Conservation (phyloP, 176 grass and related monocot species). For the Elymus sibiricus region DNA sequence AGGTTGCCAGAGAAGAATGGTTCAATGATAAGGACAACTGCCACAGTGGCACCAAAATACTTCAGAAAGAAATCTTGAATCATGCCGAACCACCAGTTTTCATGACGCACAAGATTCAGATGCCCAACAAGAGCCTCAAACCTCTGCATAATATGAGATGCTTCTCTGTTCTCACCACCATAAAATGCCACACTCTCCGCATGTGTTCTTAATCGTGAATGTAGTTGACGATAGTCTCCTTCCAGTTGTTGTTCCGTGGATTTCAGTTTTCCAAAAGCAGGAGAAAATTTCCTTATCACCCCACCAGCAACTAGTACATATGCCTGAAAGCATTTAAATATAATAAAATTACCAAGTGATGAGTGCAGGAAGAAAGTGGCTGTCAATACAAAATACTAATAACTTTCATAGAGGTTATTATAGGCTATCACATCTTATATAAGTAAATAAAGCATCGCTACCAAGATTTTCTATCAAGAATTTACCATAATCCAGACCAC, state of each 20-base stretch:
- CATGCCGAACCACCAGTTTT: conserved; percentile 99
- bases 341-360: not conserved
- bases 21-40: conserved; percentile 92
- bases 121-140: conserved; percentile 79
- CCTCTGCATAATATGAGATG: conserved; percentile 73
- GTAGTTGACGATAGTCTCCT: conserved; percentile 91
- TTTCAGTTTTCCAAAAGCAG: conserved; percentile 91
- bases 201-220: conserved; percentile 93
- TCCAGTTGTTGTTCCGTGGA: conserved; percentile 92
- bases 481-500: conserved; percentile 94
- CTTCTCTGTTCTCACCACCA: conserved; percentile 89
- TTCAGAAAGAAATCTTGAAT: conserved; percentile 98
- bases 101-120: conserved; percentile 78
- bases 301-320: conserved; percentile 90
- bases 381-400: too few relatives aligned
- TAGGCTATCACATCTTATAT: too few relatives aligned
- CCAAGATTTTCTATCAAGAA: not conserved
- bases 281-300: conserved; percentile 84
- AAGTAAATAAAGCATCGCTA: not conserved
- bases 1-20: conserved; percentile 93
- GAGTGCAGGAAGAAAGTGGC: too few relatives aligned
- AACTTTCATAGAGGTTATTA: too few relatives aligned
- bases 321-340: conserved; percentile 59
- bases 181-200: conserved; percentile 99
- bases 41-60: conserved; percentile 95